Evolutionary conservation across 768 basidiomycete genomes (phyloP), one percentile per base, ranked within the genome.

Genomic region (Leccinum olivaceopallidum): DNA sequence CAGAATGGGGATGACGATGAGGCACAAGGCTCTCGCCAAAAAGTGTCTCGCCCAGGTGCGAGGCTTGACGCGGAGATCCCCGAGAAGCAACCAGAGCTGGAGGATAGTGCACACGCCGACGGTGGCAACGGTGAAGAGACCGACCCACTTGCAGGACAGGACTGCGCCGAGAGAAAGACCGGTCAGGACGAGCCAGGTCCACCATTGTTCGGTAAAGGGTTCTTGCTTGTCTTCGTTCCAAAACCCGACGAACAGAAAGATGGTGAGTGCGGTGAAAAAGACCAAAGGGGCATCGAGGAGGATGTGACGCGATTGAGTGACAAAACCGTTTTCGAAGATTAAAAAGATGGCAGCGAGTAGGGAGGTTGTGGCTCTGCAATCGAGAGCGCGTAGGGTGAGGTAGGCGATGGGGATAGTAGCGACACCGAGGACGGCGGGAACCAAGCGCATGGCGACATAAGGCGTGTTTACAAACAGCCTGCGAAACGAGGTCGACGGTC

Each of bases 201-300:
- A 99, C 97, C 97, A 98, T 3, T 79, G 75, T 10, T 84, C 78
- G 2, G 90, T 89, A 76, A 98, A 99, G 0, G 94, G 88, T 54
- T 85, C 80, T 56, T 88, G 81, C 71, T 85, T 88, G 78, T 97
- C 90, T 74, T 96, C 94, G 76, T 94, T 95, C 72, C 83, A 88
- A 78, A 99, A 99, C 2, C 90, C 86, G 63, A 86, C 83, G 88
- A 95, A 99, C 57, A 92, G 75, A 75, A 95, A 94, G 53, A 82
- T 78, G 3, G 94, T 89, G 32, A 97, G 85, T 0, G 93, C 93
- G 24, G 95, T 98, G 80, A 98, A 99, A 82, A 99, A 98, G 67
- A 99, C 84, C 64, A 99, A 84, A n/a, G 95, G 95, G 16, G 95
- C 95, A 75, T 99, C 97, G 72, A 99, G 89, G 52, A 99, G 90